Percentiles rank a stretch among this genome's conserved stretches.
phyloP scores from a whole-genome alignment of 2,329 filamentous ascomycete genomes.

The Helotiales sp. region DNA sequence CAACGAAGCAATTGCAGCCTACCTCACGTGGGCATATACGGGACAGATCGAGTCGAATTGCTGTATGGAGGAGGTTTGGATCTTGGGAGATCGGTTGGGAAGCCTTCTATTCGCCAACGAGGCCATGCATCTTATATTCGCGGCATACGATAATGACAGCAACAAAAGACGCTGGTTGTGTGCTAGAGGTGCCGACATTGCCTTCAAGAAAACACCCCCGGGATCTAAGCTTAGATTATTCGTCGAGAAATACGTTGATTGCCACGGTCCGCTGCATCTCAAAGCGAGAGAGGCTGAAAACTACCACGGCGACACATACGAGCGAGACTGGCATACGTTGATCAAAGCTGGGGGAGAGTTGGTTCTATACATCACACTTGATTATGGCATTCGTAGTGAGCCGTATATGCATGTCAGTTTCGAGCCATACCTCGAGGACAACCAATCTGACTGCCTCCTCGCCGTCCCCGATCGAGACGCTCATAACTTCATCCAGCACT shows the following conservation, averaged over 20 bases:
- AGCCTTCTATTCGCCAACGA: neutral
- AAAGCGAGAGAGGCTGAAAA: neutral
- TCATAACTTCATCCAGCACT: no score
- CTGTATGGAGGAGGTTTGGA: neutral
- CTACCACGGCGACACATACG: neutral
- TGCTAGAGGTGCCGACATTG: neutral
- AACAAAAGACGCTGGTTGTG: neutral
- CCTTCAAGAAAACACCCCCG: neutral
- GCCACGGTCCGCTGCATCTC: neutral
- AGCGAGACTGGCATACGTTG: neutral
- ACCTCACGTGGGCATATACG: constrained; percentile 1
- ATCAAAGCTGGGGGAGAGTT: neutral
- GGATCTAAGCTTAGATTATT: neutral
- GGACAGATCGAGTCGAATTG: neutral
- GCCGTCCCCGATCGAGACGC: no score
- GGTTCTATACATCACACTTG: neutral
- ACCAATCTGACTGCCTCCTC: no score
- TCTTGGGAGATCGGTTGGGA: neutral
- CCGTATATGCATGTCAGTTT: no score
- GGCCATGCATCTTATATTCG: constrained; percentile 3
- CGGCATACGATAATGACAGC: neutral
- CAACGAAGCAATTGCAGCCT: neutral
- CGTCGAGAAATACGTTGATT: neutral
- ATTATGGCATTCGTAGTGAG: no score
- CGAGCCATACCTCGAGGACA: no score